Percentiles rank a stretch among this genome's conserved stretches.
Evolutionary conservation across 345 rosid species (phyloP).

Genomic region (Gossypioides kirkii): DNA sequence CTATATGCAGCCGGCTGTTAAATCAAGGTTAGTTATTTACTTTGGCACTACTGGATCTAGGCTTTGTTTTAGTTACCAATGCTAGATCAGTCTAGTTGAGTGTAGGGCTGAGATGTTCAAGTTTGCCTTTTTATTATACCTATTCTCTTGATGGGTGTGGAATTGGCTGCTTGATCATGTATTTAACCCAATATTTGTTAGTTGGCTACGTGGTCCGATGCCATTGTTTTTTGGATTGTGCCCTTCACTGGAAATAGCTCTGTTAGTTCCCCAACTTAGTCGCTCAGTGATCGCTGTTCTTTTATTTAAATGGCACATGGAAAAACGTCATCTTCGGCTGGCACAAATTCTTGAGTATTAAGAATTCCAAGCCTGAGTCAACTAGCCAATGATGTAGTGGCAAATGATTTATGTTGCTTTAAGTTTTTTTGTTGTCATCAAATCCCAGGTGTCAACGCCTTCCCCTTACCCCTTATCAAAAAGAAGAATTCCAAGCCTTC

Average conservation of each 20-base stretch:
- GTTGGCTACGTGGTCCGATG: neutral
- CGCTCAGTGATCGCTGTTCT: neutral
- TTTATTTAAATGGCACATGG: neutral
- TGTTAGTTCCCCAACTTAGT: neutral
- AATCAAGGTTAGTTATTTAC: constrained; percentile 66
- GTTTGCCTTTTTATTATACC: neutral
- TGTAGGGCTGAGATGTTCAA: constrained; percentile 9
- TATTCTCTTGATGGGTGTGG: neutral
- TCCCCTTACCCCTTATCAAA: no score
- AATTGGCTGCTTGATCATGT: constrained; percentile 16
- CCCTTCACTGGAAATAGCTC: neutral
- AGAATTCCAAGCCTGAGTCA: neutral
- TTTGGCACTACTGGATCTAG: constrained; percentile 54
- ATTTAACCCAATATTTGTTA: neutral
- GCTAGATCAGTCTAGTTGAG: constrained; percentile 24
- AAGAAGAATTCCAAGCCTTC: neutral
- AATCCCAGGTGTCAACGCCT: no score
- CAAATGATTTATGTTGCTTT: no score
- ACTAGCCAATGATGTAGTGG: neutral
- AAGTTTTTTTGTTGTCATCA: no score
- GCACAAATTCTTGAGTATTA: neutral
- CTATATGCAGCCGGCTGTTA: constrained; percentile 84
- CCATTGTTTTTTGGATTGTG: constrained; percentile 11
- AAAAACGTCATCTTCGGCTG: neutral
- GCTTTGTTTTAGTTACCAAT: constrained; percentile 22